These are phyloP conservation scores for Saturnispora mendoncae DNA, from an alignment of 805 yeast genomes.

Conservation along the genomic window DNA sequence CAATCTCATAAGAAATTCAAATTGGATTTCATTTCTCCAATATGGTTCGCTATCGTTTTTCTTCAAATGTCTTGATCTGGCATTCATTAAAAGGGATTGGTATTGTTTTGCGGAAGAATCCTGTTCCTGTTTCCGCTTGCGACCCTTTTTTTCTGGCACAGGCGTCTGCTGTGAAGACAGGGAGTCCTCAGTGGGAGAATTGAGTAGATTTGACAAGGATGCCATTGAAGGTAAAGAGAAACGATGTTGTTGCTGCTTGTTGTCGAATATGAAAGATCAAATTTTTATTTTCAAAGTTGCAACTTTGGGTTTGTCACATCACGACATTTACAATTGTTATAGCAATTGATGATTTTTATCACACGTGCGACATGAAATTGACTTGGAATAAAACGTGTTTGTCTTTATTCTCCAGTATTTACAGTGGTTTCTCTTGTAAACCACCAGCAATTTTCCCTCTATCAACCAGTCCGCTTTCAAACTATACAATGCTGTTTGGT, in stretches of 20 bases:
- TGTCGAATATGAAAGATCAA: neutral
- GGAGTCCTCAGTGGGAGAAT: neutral
- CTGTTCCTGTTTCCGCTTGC: neutral
- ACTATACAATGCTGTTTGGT: constrained; percentile 65
- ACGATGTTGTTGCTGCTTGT: no score
- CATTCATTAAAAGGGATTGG: constrained; percentile 25
- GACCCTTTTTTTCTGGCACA: neutral
- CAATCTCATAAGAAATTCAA: constrained; percentile 58
- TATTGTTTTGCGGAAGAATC: constrained; percentile 15
- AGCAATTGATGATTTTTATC: no score
- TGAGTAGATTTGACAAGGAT: neutral
- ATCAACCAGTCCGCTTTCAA: neutral
- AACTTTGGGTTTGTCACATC: no score
- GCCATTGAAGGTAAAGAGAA: no score
- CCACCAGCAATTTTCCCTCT: neutral
- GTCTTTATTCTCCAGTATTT: no score
- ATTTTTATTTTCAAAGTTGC: no score
- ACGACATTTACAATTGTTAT: no score
- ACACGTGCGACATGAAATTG: neutral
- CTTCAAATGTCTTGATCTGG: constrained; percentile 53
- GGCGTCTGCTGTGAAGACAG: neutral
- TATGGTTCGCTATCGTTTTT: constrained; percentile 89
- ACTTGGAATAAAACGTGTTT: no score
- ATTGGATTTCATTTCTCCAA: constrained; percentile 82
- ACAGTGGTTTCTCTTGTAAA: neutral